Evolutionary conservation across 345 rosid genomes (phyloP), one percentile per base, ranked within the genome.

Genomic region (Alliaria petiolata): DNA sequence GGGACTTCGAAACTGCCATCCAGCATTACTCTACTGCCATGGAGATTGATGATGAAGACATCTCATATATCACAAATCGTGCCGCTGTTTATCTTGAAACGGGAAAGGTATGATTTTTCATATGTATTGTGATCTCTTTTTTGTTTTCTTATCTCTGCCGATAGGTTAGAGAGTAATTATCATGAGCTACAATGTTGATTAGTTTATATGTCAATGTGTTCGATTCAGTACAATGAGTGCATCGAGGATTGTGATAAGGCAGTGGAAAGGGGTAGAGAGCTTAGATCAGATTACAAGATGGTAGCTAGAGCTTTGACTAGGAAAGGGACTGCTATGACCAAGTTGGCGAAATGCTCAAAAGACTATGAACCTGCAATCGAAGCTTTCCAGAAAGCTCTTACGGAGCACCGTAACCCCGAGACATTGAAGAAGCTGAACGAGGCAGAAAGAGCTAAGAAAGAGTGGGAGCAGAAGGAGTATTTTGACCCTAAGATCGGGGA

Each of bases 371-470:
- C 80, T 69, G 99, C 93, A 1, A 87, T 93, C 50, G 97, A 93
- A 85, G 77, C 95, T 44, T 93, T 86, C 84, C 93, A 93, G 83
- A 91, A 93, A 75, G 98, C 97, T 73, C 95, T 93, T 16, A 93
- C 97, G 8, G 98, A 93, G 86, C 95, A 93, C 62, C 95, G 97
- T 30, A 91, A 91, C 40, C 92, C 97, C 9, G 97, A 93, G 51
- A 93, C 98, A 2, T 72, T 93, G 85, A 89, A 93, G 84, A 93
- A 77, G 51, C 84, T 86, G 15, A 87, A 91, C 69, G 93, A 89
- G 0, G 99, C 90, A 0, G 91, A 89, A 81, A 88, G 82, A 77
- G 97, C 85, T 0, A 92, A 88, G 86, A 90, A 90, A 75, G 97
- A 92, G 11, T 80, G 85, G 15, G 99, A 89, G 83, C 93, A 86